Evolutionary conservation across 805 yeast species (phyloP), one percentile per base, ranked within the genome.

Genomic region (Candida coquimbonensis): DNA sequence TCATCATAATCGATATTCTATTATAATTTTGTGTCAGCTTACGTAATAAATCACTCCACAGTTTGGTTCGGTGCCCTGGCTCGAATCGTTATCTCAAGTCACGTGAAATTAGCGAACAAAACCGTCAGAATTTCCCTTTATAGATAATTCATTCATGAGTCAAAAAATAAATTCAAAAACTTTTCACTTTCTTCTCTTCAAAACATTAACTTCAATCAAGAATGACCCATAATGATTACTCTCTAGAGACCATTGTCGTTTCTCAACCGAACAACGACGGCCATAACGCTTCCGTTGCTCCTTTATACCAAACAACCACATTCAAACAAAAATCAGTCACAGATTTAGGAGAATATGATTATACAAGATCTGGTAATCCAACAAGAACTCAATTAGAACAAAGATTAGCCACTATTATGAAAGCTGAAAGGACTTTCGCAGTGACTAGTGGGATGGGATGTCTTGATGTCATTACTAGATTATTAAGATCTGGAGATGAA

Each of bases 361-460:
- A 87, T 66, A 87, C 97, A 0, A 74, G 98, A 55, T 83, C 95
- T 13, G 97, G 98, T 4, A 90, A 90, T 66, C 98, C 98, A 24
- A 87, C 97, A 1, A 74, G 98, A 63, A 78, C 91, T 0, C 77
- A 78, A 36, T 66, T 89, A 49, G 96, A 90, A 63, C 70, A 76
- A 40, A 95, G 90, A 56, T 60, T 90, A 56, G 83, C 87, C 34
- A 78, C 79, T 51, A 74, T 90, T 54, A 87, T 88, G 83, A 77
- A 76, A 55, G 90, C 95, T n/a, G 66, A 75, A 27, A 75, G 82
- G 42, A 80, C 87, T 1, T 83, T 76, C 56, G 96, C 95, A 5
- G 95, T 89, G 11, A 79, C 89, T 41, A 79, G 89, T 40, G 98
- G 98, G 25, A 90, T 90, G 98, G 83, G 95, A 3, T 89, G 95